These are phyloP conservation scores for Rhizopus microsporus DNA, from an alignment of 371 early-diverging fungal species.

Conservation along the genomic window DNA sequence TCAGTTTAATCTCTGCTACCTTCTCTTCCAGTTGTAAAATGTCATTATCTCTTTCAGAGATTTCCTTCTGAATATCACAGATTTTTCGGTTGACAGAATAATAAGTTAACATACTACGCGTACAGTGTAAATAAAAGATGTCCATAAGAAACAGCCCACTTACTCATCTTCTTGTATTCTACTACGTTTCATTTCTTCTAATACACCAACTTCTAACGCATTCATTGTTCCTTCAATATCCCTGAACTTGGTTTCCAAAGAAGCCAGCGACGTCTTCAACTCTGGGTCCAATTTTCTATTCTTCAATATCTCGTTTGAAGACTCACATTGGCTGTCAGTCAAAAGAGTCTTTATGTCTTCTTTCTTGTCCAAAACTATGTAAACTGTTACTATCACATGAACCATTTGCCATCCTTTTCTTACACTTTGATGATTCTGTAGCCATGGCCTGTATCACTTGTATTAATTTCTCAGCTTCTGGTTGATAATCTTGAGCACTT, in stretches of 20 bases:
- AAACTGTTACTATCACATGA: neutral
- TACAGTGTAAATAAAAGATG: neutral
- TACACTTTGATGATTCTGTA: slow-evolving; percentile 21
- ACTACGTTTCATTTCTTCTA: slow-evolving; percentile 15
- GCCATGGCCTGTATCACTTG: slow-evolving; percentile 9
- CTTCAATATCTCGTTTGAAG: slow-evolving; percentile 10
- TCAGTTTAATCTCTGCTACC: slow-evolving; percentile 16
- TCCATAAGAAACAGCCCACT: neutral
- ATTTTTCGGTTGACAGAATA: slow-evolving; percentile 33
- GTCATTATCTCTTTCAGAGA: slow-evolving; percentile 17
- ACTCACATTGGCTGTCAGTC: neutral
- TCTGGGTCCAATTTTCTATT: slow-evolving; percentile 18
- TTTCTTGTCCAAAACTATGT: slow-evolving; percentile 16
- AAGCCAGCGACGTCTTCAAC: slow-evolving; percentile 2
- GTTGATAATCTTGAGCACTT: slow-evolving; percentile 8
- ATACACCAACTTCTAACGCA: slow-evolving; percentile 16
- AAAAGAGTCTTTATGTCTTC: slow-evolving; percentile 16
- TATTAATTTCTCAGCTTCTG: neutral
- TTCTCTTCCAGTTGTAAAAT: slow-evolving; percentile 24
- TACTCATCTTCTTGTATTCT: slow-evolving; percentile 20
- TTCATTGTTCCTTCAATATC: neutral
- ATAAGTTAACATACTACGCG: neutral
- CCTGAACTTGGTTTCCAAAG: slow-evolving; percentile 1
- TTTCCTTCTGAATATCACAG: slow-evolving; percentile 32
- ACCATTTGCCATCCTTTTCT: neutral